phyloP scores from a whole-genome alignment of 345 rosid genomes.

The Brassica cretica region DNA sequence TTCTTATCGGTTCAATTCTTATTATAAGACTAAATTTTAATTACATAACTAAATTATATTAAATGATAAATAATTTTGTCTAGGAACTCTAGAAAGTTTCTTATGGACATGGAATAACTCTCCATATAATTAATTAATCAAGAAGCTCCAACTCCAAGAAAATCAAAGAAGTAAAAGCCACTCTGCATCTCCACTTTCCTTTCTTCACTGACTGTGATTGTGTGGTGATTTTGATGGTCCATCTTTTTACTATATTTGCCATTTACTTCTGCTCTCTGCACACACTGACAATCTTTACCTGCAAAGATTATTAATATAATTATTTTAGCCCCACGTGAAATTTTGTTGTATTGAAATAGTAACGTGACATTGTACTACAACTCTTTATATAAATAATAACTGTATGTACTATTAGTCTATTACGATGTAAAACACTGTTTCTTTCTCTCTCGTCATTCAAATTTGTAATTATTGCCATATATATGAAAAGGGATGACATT shows the following conservation, averaged over 20 bases:
- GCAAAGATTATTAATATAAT: conserved; percentile 23
- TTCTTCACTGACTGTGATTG: conserved; percentile 35
- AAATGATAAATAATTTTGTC: background rate
- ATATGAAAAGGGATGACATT: background rate
- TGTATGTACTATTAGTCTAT: conserved; percentile 33
- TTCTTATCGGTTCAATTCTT: no score
- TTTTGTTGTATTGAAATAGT: conserved; percentile 36
- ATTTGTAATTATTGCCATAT: conserved; percentile 30
- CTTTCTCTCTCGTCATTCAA: conserved; percentile 32
- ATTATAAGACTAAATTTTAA: no score
- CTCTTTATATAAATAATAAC: conserved; percentile 28
- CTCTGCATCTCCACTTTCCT: conserved; percentile 25
- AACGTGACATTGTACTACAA: conserved; percentile 31
- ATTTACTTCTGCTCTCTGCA: conserved; percentile 42
- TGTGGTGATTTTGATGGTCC: conserved; percentile 42
- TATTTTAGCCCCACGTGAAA: conserved; percentile 41
- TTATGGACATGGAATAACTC: background rate
- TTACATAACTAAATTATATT: background rate
- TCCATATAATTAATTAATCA: conserved; percentile 16
- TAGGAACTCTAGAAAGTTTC: background rate
- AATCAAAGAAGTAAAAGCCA: conserved; percentile 39
- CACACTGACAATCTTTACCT: conserved; percentile 42
- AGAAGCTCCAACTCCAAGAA: conserved; percentile 40
- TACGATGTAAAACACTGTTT: conserved; percentile 39
- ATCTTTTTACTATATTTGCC: conserved; percentile 39